Conservation (phyloP, 2,329 filamentous ascomycete genomes). For the Xylaria digitata region DNA sequence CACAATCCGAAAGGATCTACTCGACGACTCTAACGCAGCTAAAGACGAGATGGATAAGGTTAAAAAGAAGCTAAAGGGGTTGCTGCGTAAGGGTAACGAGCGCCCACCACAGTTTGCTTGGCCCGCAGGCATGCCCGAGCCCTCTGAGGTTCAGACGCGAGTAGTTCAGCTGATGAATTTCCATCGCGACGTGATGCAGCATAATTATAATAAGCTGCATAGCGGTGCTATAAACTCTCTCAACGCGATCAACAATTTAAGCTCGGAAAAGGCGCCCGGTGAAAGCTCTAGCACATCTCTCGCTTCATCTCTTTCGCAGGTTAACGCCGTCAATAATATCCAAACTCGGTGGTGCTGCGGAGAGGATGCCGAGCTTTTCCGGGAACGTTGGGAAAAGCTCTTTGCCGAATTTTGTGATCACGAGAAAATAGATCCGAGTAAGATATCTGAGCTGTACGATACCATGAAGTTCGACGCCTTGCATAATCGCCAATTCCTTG, state of each 20-base stretch:
- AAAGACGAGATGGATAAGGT: conserved; percentile 99
- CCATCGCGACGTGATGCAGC: conserved; percentile 91
- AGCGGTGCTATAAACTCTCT: conserved; percentile 73
- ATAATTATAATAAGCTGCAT: conserved; percentile 88
- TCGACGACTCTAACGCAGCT: conserved; percentile 97
- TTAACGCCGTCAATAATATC: conserved; percentile 73
- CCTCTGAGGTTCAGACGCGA: conserved; percentile 88
- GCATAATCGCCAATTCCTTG: conserved; percentile 94
- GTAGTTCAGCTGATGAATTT: conserved; percentile 99
- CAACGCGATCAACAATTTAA: conserved; percentile 65
- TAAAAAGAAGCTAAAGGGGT: conserved; percentile 97
- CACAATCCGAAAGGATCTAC: conserved; percentile 88
- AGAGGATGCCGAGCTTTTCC: conserved; percentile 93
- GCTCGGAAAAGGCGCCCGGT: conserved; percentile 58
- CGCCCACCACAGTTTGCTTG: conserved; percentile 97
- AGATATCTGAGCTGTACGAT: conserved; percentile 97
- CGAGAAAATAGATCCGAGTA: conserved; percentile 98
- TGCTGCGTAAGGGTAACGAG: conserved; percentile 91
- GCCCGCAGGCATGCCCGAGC: conserved; percentile 94
- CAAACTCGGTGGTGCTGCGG: conserved; percentile 96
- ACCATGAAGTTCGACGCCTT: conserved; percentile 99
- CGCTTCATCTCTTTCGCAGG: conserved; percentile 67
- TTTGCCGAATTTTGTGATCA: conserved; percentile 96
- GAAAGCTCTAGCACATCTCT: conserved; percentile 58
- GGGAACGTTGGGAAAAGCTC: conserved; percentile 97